Base-by-base conservation (phyloP, 371 early-diverging fungal genomes). In the Zychaea mexicana region DNA sequence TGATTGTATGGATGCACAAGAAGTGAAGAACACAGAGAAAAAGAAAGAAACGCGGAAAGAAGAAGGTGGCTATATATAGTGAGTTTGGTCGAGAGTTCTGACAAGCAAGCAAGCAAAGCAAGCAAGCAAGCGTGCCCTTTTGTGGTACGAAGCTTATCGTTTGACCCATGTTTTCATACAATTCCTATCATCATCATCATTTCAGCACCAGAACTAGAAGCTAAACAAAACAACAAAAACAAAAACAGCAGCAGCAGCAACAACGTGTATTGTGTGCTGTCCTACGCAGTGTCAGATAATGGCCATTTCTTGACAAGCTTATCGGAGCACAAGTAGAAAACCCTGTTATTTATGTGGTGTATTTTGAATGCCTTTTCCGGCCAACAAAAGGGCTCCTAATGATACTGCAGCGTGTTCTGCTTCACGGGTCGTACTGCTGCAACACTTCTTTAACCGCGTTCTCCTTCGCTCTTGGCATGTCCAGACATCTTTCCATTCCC, bases 251-350 rank as follows among this genome's bases (percentile, higher is more conserved):
- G 19, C n/a, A 56, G 26, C 19, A 56, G 17, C 28, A 27, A 56
- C 30, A 33, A 12, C 26, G 31, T 15, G 13, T 15, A 36, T 46
- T 21, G 7, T 15, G 10, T 55, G 4, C 33, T 55, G 55, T 33
- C 33, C 55, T 55, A 33, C 32, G 17, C 26, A n/a, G 31, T 55
- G 31, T 55, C 13, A 13, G 31, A 55, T 55, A 55, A 55, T 24
- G 36, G 8, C 8, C 15, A 36, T 36, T 8, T 21, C 15, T 55
- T 55, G 55, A 55, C 55, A 55, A 28, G 55, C 26, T 17, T 19
- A 28, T 55, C 55, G 55, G 55, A 55, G 31, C 55, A 55, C 55
- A 27, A 30, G 33, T 31, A 55, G 55, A 28, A 55, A 33, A 55
- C 30, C 31, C 17, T 31, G 15, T 55, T 55, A 28, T 55, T 55